Base-by-base conservation (phyloP, 1,139 yeast genomes). In the Blastobotrys malaysiensis region DNA sequence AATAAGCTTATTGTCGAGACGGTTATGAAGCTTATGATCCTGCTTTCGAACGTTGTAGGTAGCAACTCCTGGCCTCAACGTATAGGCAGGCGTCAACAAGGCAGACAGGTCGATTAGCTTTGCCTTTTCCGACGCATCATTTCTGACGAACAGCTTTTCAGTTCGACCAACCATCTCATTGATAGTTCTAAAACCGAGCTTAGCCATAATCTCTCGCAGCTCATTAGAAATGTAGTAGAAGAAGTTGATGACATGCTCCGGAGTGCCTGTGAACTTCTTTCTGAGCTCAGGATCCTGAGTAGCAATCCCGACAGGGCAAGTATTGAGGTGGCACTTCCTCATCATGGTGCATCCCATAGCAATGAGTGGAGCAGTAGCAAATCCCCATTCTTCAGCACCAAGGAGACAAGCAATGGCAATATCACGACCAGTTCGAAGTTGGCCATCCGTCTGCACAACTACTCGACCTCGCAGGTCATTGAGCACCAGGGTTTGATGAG, bases 371-470 rank as follows among this genome's bases (percentile, higher is more conserved):
- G 97, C 85, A 43, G 99, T 93, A 43, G 99, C 99, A 68, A 93
- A 86, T 43, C 98, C 97, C 88, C 96, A 93, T 70, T 95, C 96
- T 73, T 93, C 99, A 53, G 99, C 99, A 72, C 99, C 99, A 49
- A 93, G 79, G 69, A 93, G 77, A 70, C 96, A 87, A 14, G 98
- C 99, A 72, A 93, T 83, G 14, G 98, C 98, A 58, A 93, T 86
- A 75, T 93, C 99, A 57, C 95, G 80, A 63, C 98, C 99, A 18
- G 98, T 93, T 73, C 95, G 86, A 65, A 93, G 75, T 76, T 93
- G 98, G 70, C 99, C 99, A 72, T 93, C 99, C 27, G 98, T 90
- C 76, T 93, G 99, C 57, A 93, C 89, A 59, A 88, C 81, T 56
- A 91, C 97, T 68, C 97, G 82, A 50, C 97, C 97, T 78, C 99